Conservation (phyloP, 2,329 filamentous ascomycete species). For the Stagonosporopsis rhizophila region DNA sequence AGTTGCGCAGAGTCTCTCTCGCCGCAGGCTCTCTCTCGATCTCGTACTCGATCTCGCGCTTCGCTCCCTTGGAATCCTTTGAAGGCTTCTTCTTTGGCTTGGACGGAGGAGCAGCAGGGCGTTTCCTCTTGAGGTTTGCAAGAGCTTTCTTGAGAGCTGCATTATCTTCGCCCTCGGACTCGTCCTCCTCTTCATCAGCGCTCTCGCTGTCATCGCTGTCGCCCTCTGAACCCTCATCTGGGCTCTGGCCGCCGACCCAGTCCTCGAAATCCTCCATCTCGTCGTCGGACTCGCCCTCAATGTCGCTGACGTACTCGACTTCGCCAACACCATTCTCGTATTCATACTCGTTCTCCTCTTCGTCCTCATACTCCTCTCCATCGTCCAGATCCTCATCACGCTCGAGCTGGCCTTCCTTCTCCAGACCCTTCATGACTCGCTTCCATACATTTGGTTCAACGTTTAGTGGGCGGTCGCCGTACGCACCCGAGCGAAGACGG, state of each 20-base stretch:
- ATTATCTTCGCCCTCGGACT: constrained; percentile 61
- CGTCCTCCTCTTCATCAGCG: constrained; percentile 59
- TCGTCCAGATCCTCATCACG: constrained; percentile 89
- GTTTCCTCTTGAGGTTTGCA: constrained; percentile 64
- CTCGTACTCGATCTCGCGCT: constrained; percentile 81
- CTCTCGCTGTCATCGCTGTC: constrained; percentile 67
- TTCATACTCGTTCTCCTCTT: constrained; percentile 71
- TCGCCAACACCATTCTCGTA: constrained; percentile 71
- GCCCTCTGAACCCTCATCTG: constrained; percentile 61
- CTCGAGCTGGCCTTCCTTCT: constrained; percentile 82
- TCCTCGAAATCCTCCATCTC: constrained; percentile 80
- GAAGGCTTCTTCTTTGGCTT: constrained; percentile 65
- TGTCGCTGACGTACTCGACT: constrained; percentile 92
- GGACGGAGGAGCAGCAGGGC: constrained; percentile 56
- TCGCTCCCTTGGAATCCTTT: constrained; percentile 58
- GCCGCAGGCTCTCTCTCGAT: constrained; percentile 67
- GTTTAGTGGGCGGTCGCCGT: constrained; percentile 93
- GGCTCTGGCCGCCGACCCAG: constrained; percentile 80
- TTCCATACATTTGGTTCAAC: constrained; percentile 96
- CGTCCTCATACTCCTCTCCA: constrained; percentile 80
- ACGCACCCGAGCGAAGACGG: constrained; percentile 86
- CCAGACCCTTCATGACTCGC: constrained; percentile 90
- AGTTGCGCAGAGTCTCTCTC: constrained; percentile 43
- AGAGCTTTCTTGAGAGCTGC: constrained; percentile 64
- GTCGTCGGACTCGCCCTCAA: constrained; percentile 76